Conservation (phyloP, 2,329 filamentous ascomycete genomes). For the Aspergillus ustus region DNA sequence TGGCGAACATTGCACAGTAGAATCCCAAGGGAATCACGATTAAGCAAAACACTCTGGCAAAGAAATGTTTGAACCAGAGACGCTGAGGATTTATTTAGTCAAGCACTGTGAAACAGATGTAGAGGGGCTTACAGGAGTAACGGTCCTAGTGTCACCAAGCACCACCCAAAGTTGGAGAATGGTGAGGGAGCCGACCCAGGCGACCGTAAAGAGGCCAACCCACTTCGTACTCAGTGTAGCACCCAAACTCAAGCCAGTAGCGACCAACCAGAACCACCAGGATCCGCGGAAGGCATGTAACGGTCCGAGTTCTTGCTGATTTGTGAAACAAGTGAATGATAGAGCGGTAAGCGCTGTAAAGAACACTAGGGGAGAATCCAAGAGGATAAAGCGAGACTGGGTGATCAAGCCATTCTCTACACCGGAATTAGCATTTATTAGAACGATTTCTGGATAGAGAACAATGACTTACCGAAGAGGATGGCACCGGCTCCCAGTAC, state of each 20-base stretch:
- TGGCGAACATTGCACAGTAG: constrained; percentile 96
- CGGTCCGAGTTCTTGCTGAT: constrained; percentile 93
- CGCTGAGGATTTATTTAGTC: constrained; percentile 54
- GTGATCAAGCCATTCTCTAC: constrained; percentile 93
- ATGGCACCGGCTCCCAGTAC: constrained; percentile 82
- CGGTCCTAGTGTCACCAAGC: constrained; percentile 83
- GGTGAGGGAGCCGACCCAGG: constrained; percentile 93
- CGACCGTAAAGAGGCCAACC: constrained; percentile 98
- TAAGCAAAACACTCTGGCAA: constrained; percentile 87
- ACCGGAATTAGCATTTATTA: constrained; percentile 19
- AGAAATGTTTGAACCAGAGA: constrained; percentile 90
- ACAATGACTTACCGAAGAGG: constrained; percentile 73
- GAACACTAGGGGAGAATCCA: constrained; percentile 92
- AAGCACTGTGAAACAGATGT: background rate
- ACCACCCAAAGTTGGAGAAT: constrained; percentile 92
- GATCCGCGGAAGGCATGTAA: constrained; percentile 81
- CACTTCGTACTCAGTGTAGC: constrained; percentile 96
- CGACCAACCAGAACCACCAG: constrained; percentile 98
- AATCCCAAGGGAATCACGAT: constrained; percentile 87
- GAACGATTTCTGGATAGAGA: background rate
- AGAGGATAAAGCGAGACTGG: constrained; percentile 91
- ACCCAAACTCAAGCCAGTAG: constrained; percentile 85
- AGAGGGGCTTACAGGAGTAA: constrained; percentile 67
- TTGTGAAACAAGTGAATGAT: constrained; percentile 89
- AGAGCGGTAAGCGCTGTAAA: constrained; percentile 91